Base-by-base conservation (phyloP, 768 basidiomycete genomes). In the Agrocybe pediades region DNA sequence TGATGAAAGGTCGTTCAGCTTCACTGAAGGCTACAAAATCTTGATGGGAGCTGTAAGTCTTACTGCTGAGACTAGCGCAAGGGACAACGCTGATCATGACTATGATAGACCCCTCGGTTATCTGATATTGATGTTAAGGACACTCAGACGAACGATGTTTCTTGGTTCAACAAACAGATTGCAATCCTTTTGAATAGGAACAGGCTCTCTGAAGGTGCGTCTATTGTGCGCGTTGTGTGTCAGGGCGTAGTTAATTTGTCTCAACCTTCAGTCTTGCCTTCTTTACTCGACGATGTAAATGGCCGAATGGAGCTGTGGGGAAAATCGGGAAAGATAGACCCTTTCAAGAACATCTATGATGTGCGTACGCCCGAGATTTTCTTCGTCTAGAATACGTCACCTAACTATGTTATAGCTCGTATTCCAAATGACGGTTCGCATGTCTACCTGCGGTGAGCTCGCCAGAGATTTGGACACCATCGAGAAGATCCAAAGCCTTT, bases 391-490 rank as follows among this genome's bases (percentile, higher is more conserved):
- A 21, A 41, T 41, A 13, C n/a, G 9, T 20, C n/a, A 27, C 26
- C 5, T 17, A 19, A 41, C 17, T 13, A 33, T 49, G 15, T n/a
- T 36, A 41, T 41, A 74, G 73, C 62, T 74, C 30, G 67, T 71
- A 0, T 73, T 72, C 56, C 71, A 71, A 58, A 66, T 75, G 66
- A 75, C 71, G 3, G 62, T 72, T 3, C 68, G 73, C 19, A 65
- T 74, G 66, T 63, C 67, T 4, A 64, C 69, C 9, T 75, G 74
- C 54, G 49, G 55, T 13, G 73, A 75, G 33, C 66, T 75, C 0
- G 64, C 71, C 1, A 60, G 62, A 16, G 63, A 75, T 27, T 19
- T 42, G 2, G 57, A 63, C 1, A 60, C 60, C 2, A 54, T 70
- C 16, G 49, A 53, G 1, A 56, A 52, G 15, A 54, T 77, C 2